Base-by-base conservation (phyloP, 495 filamentous ascomycete species). In the Hypoxylon lienhwacheense region DNA sequence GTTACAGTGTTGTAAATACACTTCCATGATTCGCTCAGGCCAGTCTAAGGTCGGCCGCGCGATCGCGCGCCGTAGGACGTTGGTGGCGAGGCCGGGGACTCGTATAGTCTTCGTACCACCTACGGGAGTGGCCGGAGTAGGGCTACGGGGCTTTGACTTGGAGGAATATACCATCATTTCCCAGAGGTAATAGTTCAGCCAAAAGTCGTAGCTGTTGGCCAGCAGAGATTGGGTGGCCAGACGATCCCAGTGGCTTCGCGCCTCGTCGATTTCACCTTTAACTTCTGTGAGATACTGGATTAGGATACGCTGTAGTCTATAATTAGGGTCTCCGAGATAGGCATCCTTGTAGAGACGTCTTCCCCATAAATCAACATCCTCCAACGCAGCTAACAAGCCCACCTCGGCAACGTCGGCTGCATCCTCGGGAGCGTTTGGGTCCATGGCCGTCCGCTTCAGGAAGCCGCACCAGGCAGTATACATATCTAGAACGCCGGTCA, bases 391-490 rank as follows among this genome's bases (percentile, higher is more conserved):
- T 14, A 83, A 80, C 47, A 98, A 86, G 17, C 90, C 93, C 21
- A 96, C 87, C 60, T 97, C 91, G 7, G 93, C 91, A 15, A 92
- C 81, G 59, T 96, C 90, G n/a, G 86, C 76, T 42, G 92, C 88
- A 58, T 96, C 91, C 53, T 96, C 91, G n/a, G 79, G 82, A 3
- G 88, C 82, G 45, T 84, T 82, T 1, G 81, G 81, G 54, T 83
- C 73, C 70, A 95, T 91, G 3, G 92, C 92, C 11, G 74, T 75
- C 21, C 92, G 85, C 47, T 90, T 88, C 5, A 98, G 78, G 54
- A 90, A 97, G 35, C 89, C 89, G 61, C 91, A 96, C 93, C 93
- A 98, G 0, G 90, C 85, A 25, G 85, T 85, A 53, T 93, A 90
- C 52, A 97, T 87, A 60, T 93, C 90, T 29, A 97, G 71, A 2